Evolutionary conservation across 179 eudicot genomes (phyloP).

Genomic region (Drosera spatulata): DNA sequence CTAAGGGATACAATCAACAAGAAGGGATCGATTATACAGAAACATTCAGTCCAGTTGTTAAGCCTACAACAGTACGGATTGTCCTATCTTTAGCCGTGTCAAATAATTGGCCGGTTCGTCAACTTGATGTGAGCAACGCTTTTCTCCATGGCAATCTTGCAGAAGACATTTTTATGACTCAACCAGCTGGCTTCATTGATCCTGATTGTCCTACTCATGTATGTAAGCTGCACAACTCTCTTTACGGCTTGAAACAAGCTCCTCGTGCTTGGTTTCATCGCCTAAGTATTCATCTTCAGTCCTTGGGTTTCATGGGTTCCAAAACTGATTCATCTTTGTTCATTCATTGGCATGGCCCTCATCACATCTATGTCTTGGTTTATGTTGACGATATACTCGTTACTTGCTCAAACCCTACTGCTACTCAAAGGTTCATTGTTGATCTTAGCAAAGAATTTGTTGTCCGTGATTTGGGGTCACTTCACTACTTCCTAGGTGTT

Average conservation of each 20-base stretch:
- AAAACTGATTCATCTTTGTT: not conserved
- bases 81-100: not conserved
- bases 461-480: not conserved
- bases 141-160: not conserved
- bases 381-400: constrained; percentile 2
- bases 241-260: constrained; percentile 1
- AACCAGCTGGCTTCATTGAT: not conserved
- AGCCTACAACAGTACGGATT: not conserved
- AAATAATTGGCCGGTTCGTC: not conserved
- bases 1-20: not conserved
- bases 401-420: not conserved
- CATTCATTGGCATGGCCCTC: too few species aligned
- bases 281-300: not conserved
- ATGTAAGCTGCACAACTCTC: not conserved
- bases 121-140: constrained; percentile 1
- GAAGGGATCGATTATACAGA: not conserved
- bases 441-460: not conserved
- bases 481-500: not conserved
- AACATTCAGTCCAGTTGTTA: not conserved
- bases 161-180: not conserved
- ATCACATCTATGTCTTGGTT: not conserved
- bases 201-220: not conserved
- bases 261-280: not conserved
- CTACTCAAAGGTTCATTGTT: not conserved
- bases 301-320: not conserved